These are phyloP conservation scores for Amoebophrya sp. DNA, from an alignment of 169 alveolate genomes.

Conservation along the genomic window DNA sequence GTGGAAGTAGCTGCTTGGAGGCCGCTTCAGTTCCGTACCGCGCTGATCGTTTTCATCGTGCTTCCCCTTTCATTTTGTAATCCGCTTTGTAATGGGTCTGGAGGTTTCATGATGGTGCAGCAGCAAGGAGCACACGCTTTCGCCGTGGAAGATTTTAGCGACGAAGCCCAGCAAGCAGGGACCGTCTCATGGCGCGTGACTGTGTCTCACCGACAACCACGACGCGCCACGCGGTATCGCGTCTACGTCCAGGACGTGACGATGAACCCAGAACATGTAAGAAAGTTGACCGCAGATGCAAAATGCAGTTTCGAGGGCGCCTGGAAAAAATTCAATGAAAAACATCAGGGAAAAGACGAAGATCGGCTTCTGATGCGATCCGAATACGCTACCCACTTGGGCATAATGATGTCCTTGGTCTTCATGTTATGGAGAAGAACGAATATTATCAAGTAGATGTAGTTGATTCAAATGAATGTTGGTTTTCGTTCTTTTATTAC, in stretches of 20 bases:
- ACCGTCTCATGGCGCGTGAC: neutral
- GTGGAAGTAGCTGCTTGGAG: no score
- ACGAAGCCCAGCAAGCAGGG: neutral
- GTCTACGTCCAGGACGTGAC: conserved; percentile 14
- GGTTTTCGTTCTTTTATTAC: no score
- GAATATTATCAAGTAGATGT: no score
- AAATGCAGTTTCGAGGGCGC: conserved; percentile 15
- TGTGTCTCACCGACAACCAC: neutral
- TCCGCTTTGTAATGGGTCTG: neutral
- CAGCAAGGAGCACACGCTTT: conserved; percentile 13
- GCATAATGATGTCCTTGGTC: neutral
- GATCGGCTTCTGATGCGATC: neutral
- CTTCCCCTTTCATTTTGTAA: neutral
- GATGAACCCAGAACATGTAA: neutral
- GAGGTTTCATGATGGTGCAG: neutral
- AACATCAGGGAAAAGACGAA: neutral
- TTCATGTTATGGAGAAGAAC: no score
- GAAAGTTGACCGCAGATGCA: neutral
- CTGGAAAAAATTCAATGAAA: conserved; percentile 7
- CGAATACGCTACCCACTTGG: neutral
- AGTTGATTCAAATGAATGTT: no score
- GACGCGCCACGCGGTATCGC: neutral
- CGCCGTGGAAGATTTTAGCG: neutral
- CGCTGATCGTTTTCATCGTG: no score
- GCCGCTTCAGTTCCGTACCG: no score